Percentiles rank a stretch among this genome's conserved stretches.
These are phyloP conservation scores for Exophiala calicioides DNA, from an alignment of 2,329 filamentous ascomycete genomes.

Conservation along the genomic window DNA sequence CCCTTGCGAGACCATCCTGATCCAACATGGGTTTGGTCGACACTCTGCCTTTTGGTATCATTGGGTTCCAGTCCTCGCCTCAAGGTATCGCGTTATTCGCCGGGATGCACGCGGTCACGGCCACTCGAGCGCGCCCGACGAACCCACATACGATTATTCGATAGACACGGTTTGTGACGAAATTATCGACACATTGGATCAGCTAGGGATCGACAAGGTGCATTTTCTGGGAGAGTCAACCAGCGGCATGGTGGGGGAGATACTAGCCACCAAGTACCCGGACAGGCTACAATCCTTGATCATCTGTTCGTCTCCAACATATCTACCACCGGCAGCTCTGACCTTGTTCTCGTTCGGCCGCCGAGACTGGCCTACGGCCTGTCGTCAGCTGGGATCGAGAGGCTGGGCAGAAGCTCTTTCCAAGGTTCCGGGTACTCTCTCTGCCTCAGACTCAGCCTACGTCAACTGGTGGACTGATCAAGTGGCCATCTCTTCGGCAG, in stretches of 20 bases:
- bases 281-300: slow-evolving; percentile 12
- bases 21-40: slow-evolving; percentile 18
- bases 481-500: slow-evolving; percentile 9
- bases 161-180: slow-evolving; percentile 14
- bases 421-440: slow-evolving; percentile 14
- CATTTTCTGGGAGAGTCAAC: slow-evolving; percentile 22
- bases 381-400: slow-evolving; percentile 9
- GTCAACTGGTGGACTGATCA: slow-evolving; percentile 20
- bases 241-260: slow-evolving; percentile 19
- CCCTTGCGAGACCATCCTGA: slow-evolving; percentile 12
- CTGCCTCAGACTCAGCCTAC: slow-evolving; percentile 11
- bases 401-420: slow-evolving; percentile 12
- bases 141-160: not conserved
- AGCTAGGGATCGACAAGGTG: slow-evolving; percentile 15
- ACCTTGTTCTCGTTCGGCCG: slow-evolving; percentile 15
- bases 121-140: slow-evolving; percentile 12
- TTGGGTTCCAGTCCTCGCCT: slow-evolving; percentile 13
- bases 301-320: slow-evolving; percentile 16
- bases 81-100: slow-evolving; percentile 17
- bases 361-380: slow-evolving; percentile 9
- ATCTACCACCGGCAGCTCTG: slow-evolving; percentile 7
- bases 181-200: slow-evolving; percentile 19
- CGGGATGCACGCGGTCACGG: slow-evolving; percentile 20
- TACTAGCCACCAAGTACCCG: slow-evolving; percentile 14
- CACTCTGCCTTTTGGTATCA: slow-evolving; percentile 21